Evolutionary conservation across 2,329 filamentous ascomycete genomes (phyloP), one percentile per base, ranked within the genome.

Genomic region (Cordyceps pruinosa): DNA sequence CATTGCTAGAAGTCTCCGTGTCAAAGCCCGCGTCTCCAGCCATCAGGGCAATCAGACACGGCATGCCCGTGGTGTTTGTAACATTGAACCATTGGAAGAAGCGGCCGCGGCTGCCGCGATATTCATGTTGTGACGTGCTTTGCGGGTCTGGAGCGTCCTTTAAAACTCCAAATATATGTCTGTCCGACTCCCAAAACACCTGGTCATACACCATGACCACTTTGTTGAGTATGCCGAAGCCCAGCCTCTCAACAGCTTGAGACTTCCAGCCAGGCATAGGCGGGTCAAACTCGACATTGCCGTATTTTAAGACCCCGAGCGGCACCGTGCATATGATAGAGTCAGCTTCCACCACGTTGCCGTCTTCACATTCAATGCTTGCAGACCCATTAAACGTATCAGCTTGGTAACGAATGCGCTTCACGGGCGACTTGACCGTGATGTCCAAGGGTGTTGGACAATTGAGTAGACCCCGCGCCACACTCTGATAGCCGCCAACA

Each of bases 51-150:
- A 97, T 85, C 25, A 97, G 79, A 52, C 91, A 90, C 1, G 89
- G 94, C 35, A 96, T 77, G 1, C 95, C 95, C 46, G 89, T 91
- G 3, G 90, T 96, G 64, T 90, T 89, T 59, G 91, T 87, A 56
- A 91, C 90, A 66, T 99, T 97, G 83, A 96, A 97, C 83, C 96
- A 97, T 64, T 99, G 84, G 66, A 97, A 99, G 73, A 96, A 96
- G 25, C 92, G 87, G n/a, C 93, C 93, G 54, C 93, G 84, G 60
- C 85, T 86, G 4, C 81, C 77, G 5, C 85, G 78, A 66, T 97
- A 97, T 62, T 96, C 89, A 51, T 82, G 81, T 66, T 95, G 90
- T 45, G 85, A 78, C 56, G 92, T 79, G 66, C 90, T 96, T 57
- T 85, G 80, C 4, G 80, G 76, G 59, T 84, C 82, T 23, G 80